phyloP scores from a whole-genome alignment of 164 flowering plant genomes.

The Aristolochia fimbriata region DNA sequence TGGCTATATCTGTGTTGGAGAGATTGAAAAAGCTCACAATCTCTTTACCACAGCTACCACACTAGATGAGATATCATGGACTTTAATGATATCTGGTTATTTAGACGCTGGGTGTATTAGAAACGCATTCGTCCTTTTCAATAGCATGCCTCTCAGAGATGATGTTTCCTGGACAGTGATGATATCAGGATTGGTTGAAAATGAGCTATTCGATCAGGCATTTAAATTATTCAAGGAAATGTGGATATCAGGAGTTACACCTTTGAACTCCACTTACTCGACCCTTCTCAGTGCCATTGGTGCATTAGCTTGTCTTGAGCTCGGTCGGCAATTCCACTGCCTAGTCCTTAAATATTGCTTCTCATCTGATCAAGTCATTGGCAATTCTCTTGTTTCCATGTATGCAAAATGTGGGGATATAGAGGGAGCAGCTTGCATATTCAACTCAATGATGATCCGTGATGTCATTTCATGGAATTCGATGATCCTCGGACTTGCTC shows the following conservation, averaged over 20 bases:
- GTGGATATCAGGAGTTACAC: slow-evolving; percentile 24
- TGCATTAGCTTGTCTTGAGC: slow-evolving; percentile 36
- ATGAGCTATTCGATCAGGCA: slow-evolving; percentile 43
- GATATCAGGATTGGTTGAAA: slow-evolving; percentile 42
- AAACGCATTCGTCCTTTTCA: slow-evolving; percentile 36
- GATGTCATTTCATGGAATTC: too few species aligned
- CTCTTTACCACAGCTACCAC: slow-evolving; percentile 26
- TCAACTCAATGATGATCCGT: too few species aligned
- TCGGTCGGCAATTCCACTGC: slow-evolving; percentile 39
- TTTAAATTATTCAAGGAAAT: slow-evolving; percentile 25
- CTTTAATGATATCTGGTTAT: slow-evolving; percentile 50
- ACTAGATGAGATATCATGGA: slow-evolving; percentile 43
- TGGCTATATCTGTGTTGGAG: slow-evolving; percentile 34
- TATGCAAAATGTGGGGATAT: too few species aligned
- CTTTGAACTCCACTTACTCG: slow-evolving; percentile 31
- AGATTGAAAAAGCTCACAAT: slow-evolving; percentile 27
- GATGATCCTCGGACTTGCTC: too few species aligned
- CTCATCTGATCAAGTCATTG: slow-evolving; percentile 23
- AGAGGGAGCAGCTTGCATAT: too few species aligned
- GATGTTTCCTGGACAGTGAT: slow-evolving; percentile 53
- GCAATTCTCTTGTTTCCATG: too few species aligned
- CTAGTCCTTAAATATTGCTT: slow-evolving; percentile 22
- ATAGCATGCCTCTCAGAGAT: slow-evolving; percentile 43
- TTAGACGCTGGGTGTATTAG: slow-evolving; percentile 26
- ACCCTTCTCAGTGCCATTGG: slow-evolving; percentile 49